phyloP scores from a whole-genome alignment of 148 eudicot genomes.

The Rhododendron molle region DNA sequence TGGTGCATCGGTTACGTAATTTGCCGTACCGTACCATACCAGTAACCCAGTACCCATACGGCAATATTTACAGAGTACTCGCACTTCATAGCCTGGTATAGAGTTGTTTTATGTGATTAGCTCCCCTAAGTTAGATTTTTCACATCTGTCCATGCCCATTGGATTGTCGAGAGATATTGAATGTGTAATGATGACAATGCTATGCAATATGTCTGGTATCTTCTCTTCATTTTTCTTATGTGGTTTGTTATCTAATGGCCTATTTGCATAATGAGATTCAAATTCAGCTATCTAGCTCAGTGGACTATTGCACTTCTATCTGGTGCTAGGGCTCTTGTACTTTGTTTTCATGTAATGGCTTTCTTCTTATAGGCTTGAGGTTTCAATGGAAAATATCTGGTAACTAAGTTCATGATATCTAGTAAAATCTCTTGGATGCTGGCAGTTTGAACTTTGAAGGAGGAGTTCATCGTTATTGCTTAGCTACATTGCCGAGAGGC shows the following conservation, averaged over 20 bases:
- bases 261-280: neutral
- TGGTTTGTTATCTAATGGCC: neutral
- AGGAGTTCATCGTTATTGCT: neutral
- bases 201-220: neutral
- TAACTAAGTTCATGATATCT: neutral
- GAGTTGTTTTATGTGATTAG: neutral
- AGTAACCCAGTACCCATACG: neutral
- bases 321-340: neutral
- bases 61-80: neutral
- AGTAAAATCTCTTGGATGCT: neutral
- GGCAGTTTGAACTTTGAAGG: neutral
- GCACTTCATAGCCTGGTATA: neutral
- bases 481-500: neutral
- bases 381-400: neutral
- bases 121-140: neutral
- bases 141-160: neutral
- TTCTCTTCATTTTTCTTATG: neutral
- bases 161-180: neutral
- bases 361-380: neutral
- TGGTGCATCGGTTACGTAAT: neutral
- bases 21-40: neutral
- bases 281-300: neutral
- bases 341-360: neutral
- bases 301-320: neutral
- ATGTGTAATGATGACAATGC: neutral